Conservation (phyloP, 164 flowering plant genomes). For the Dillenia turbinata region DNA sequence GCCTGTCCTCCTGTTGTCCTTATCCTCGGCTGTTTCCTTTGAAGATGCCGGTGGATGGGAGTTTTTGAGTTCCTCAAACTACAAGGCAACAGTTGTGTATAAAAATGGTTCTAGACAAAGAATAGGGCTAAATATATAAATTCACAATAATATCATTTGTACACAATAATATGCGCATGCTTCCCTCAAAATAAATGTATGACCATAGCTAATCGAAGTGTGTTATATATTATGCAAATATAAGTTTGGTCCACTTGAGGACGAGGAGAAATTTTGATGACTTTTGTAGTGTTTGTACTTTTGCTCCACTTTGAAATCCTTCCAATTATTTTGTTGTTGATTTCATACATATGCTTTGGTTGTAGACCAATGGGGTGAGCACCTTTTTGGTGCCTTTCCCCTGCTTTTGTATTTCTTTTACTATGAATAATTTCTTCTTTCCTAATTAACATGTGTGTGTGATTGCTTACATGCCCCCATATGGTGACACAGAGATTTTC, state of each 20-base stretch:
- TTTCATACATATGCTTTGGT: too few species aligned
- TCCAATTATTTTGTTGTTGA: too few species aligned
- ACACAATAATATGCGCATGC: not conserved
- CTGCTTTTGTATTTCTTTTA: too few species aligned
- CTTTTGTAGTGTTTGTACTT: too few species aligned
- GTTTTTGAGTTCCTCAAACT: slow-evolving; percentile 38
- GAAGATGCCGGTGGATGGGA: slow-evolving; percentile 11
- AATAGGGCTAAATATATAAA: not conserved
- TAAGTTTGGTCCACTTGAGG: not conserved
- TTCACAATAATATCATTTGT: not conserved
- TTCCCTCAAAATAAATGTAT: not conserved
- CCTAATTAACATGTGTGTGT: too few species aligned
- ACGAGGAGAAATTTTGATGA: not conserved
- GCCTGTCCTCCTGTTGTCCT: too few species aligned
- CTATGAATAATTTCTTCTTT: too few species aligned
- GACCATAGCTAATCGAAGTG: not conserved
- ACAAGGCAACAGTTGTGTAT: slow-evolving; percentile 3
- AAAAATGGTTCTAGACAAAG: not conserved
- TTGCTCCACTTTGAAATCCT: too few species aligned
- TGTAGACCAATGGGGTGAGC: too few species aligned
- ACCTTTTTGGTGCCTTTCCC: too few species aligned
- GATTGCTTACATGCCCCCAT: too few species aligned
- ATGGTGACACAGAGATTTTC: too few species aligned
- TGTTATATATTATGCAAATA: not conserved
- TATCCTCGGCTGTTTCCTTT: slow-evolving; percentile 15